Conservation (phyloP, 306 rosid species). For the Pyrus pyrifolia region DNA sequence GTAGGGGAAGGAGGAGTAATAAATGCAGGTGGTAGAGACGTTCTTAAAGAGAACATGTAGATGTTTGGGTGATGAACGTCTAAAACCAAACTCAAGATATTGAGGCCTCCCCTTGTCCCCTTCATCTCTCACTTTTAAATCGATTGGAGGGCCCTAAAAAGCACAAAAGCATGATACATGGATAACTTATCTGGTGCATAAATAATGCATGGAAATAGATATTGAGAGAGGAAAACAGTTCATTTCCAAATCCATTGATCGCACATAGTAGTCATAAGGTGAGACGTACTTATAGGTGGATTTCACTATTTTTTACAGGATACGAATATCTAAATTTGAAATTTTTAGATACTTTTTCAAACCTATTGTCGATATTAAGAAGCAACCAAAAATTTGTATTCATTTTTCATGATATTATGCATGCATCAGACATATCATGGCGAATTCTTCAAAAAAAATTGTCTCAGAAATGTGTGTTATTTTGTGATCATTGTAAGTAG, state of each 20-base stretch:
- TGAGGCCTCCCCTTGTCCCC: constrained; percentile 66
- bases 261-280: neutral
- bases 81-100: constrained; percentile 45
- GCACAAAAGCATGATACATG: neutral
- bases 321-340: no score
- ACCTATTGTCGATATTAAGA: no score
- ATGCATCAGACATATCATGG: no score
- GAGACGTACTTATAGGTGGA: neutral
- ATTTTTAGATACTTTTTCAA: no score
- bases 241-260: no score
- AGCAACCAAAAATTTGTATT: no score
- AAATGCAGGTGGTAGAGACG: constrained; percentile 49
- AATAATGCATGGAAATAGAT: constrained; percentile 8
- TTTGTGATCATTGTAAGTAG: neutral
- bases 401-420: no score
- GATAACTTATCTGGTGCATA: neutral
- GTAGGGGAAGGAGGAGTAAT: constrained; percentile 26
- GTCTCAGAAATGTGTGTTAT: no score
- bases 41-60: constrained; percentile 82
- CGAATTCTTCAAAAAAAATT: no score
- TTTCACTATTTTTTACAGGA: neutral
- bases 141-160: constrained; percentile 1
- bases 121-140: neutral
- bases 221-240: neutral
- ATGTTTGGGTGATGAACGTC: constrained; percentile 65